Evolutionary conservation across 2,329 filamentous ascomycete genomes (phyloP).

Genomic region (Colletotrichum godetiae): DNA sequence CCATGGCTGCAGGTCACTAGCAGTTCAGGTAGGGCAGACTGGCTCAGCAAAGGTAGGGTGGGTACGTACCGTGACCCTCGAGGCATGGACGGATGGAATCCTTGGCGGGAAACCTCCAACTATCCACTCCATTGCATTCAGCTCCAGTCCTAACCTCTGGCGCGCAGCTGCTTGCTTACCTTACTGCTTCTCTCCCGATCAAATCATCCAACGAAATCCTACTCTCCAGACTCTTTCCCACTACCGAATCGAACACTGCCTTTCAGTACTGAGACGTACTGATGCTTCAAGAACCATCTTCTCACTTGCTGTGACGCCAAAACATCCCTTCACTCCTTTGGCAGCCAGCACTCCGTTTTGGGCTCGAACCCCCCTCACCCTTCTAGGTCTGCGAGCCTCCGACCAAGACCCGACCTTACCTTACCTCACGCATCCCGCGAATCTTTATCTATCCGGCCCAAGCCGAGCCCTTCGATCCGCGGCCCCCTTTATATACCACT

Average conservation of each 20-base stretch:
- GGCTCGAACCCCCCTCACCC: background rate
- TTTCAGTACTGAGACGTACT: background rate
- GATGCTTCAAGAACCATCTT: background rate
- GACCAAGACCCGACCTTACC: background rate
- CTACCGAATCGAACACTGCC: background rate
- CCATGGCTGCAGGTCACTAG: conserved; percentile 5
- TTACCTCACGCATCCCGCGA: background rate
- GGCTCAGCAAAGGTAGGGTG: background rate
- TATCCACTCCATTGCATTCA: conserved; percentile 34
- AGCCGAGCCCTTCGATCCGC: background rate
- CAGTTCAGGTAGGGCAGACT: background rate
- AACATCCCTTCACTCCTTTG: conserved; percentile 9
- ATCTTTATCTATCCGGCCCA: background rate
- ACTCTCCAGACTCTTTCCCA: background rate
- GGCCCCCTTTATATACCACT: background rate
- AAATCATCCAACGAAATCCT: conserved; percentile 14
- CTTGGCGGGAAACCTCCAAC: conserved; percentile 34
- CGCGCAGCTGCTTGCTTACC: conserved; percentile 6
- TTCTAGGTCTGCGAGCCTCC: background rate
- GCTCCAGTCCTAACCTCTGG: conserved; percentile 29
- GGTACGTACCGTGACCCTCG: conserved; percentile 32
- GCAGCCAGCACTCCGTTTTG: background rate
- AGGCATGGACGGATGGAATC: conserved; percentile 8
- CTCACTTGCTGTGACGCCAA: conserved; percentile 3
- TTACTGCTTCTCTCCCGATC: conserved; percentile 15